These are phyloP conservation scores for Trametes versicolor DNA, from an alignment of 1,284 basidiomycete genomes.

Conservation along the genomic window DNA sequence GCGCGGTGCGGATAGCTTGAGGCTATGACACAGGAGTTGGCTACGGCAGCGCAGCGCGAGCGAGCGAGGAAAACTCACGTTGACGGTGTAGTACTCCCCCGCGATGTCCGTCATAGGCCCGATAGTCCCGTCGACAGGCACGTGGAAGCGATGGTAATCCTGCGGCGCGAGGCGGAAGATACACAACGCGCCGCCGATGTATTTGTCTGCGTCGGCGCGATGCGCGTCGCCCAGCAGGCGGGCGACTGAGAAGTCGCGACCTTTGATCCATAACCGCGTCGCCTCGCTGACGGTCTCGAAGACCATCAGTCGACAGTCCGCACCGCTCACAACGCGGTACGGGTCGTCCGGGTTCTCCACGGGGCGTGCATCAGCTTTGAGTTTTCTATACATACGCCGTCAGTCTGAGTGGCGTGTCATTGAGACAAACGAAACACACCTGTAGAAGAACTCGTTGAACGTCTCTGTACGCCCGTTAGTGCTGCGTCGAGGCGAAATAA, in stretches of 20 bases:
- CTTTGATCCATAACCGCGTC: slow-evolving; percentile 96
- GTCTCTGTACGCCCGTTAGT: slow-evolving; percentile 61
- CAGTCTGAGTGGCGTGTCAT: slow-evolving; percentile 2
- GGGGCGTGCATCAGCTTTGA: slow-evolving; percentile 86
- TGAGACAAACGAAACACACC: slow-evolving; percentile 45
- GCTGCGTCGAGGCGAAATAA: neutral
- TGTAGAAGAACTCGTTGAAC: slow-evolving; percentile 93
- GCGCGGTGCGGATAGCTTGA: slow-evolving; percentile 80
- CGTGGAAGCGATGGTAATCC: slow-evolving; percentile 98
- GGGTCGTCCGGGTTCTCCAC: slow-evolving; percentile 80
- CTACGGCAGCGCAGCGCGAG: slow-evolving; percentile 17
- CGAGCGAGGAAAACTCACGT: slow-evolving; percentile 57
- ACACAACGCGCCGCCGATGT: slow-evolving; percentile 79
- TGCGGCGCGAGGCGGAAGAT: slow-evolving; percentile 96
- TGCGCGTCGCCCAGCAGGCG: slow-evolving; percentile 86
- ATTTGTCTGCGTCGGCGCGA: slow-evolving; percentile 72
- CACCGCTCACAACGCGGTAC: slow-evolving; percentile 83
- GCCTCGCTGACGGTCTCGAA: slow-evolving; percentile 90
- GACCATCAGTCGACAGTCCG: slow-evolving; percentile 95
- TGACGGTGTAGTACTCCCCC: slow-evolving; percentile 95
- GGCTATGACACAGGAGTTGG: slow-evolving; percentile 56
- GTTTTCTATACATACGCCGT: slow-evolving; percentile 68
- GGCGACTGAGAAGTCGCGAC: slow-evolving; percentile 88
- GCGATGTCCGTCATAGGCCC: slow-evolving; percentile 84
- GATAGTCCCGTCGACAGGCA: slow-evolving; percentile 87